Evolutionary conservation across 495 filamentous ascomycete species (phyloP), one percentile per base, ranked within the genome.

Genomic region (Aspergillus affinis): DNA sequence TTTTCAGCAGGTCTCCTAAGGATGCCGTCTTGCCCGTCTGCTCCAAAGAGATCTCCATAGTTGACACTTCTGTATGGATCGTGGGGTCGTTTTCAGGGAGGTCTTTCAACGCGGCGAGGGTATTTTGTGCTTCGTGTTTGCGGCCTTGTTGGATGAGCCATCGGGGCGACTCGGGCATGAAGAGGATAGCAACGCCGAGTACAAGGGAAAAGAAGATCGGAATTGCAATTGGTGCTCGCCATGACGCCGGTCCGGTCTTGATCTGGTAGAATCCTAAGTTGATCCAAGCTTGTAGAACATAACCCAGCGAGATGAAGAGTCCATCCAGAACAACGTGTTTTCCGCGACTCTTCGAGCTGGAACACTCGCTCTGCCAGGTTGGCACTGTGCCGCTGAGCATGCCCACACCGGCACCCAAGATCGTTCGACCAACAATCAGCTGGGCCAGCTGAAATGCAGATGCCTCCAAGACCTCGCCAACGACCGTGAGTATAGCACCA

Each of bases 401-500:
- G 13, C 80, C 80, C 32, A 78, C 67, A 9, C 77, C 80, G 17
- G 73, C 48, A 27, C 79, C 79, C 4, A 69, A 52, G 23, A 86
- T 70, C 20, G 81, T 75, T 36, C 84, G 75, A 5, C 83, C 86
- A 27, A 86, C 74, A 55, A 88, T 79, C 70, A 88, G 82, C 63
- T 87, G 84, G 21, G 78, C 62, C 13, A 83, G 64, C 29, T 70
- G 70, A 61, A 74, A 86, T 3, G 84, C 69, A 10, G 78, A 71
- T 29, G 80, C 76, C 60, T 87, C 81, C 12, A 87, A 74, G 27
- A 85, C 73, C 6, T 81, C 79, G 6, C 83, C 86, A 51, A 87
- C 65, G 26, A 72, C 70, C 75, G 86, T 84, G 23, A 87, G 75
- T 0, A 73, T 67, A 0, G 78, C 80, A 10, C 81, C 83, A 3